A percentile compares a stretch with the other conserved stretches of the same genome.
phyloP scores from a whole-genome alignment of 345 rosid genomes.

The Limnanthes douglasii region DNA sequence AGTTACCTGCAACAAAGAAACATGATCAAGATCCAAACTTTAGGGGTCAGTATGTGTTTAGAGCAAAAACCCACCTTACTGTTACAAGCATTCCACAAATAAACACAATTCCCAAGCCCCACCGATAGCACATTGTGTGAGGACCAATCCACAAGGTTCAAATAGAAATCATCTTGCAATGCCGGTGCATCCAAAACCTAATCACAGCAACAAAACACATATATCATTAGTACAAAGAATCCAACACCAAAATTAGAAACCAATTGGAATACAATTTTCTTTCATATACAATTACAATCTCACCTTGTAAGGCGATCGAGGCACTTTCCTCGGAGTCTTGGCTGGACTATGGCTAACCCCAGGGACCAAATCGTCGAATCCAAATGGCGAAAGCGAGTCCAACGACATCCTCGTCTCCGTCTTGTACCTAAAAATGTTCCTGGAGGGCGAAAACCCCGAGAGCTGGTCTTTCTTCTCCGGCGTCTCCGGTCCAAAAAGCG shows the following conservation, averaged over 20 bases:
- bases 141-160: constrained; percentile 98
- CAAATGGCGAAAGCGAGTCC: constrained; percentile 53
- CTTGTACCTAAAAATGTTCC: constrained; percentile 82
- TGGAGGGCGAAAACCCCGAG: constrained; percentile 15
- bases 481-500: constrained; percentile 72
- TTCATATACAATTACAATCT: not conserved
- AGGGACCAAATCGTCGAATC: constrained; percentile 37
- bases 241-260: not conserved
- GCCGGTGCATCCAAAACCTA: constrained; percentile 99
- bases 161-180: constrained; percentile 96
- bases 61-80: constrained; percentile 49
- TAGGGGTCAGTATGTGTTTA: too few species aligned
- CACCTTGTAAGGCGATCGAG: constrained; percentile 86
- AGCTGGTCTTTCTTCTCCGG: constrained; percentile 54
- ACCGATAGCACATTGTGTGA: constrained; percentile 86
- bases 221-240: too few species aligned
- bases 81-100: constrained; percentile 98
- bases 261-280: not conserved
- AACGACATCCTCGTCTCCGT: constrained; percentile 63
- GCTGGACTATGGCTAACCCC: constrained; percentile 53
- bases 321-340: constrained; percentile 78
- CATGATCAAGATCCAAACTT: not conserved
- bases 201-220: constrained; percentile 2
- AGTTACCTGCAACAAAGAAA: constrained; percentile 45
- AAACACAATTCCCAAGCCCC: constrained; percentile 89